Conservation (phyloP, 331 rosid species). For the Quercus phellos region DNA sequence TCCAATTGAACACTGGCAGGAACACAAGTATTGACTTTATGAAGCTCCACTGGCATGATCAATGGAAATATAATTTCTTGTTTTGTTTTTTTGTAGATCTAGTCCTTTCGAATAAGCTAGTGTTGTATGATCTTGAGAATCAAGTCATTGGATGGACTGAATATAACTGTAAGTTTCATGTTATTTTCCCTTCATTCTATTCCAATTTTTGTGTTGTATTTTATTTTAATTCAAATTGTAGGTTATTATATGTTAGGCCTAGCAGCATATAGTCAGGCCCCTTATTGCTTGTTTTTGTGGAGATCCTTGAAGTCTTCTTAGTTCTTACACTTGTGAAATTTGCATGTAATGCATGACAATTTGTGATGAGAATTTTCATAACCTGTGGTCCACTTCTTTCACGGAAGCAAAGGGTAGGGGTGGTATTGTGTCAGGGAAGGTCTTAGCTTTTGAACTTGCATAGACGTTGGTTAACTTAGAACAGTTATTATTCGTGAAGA, state of each 20-base stretch:
- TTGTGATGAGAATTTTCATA: neutral
- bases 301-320: neutral
- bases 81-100: constrained; percentile 60
- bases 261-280: neutral
- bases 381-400: neutral
- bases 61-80: neutral
- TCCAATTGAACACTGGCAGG: neutral
- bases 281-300: neutral
- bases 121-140: constrained; percentile 86
- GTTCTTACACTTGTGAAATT: neutral
- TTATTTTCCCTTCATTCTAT: constrained; percentile 16
- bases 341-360: neutral
- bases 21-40: neutral
- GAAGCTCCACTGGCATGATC: neutral
- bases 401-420: neutral
- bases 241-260: neutral
- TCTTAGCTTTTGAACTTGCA: neutral
- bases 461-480: neutral
- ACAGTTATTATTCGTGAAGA: neutral
- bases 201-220: neutral
- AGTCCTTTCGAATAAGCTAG: constrained; percentile 93
- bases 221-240: neutral
- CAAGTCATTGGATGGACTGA: constrained; percentile 94
- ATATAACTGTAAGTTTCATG: constrained; percentile 73
- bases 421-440: neutral